Percentiles rank a stretch among this genome's conserved stretches.
phyloP scores from a whole-genome alignment of 768 basidiomycete genomes.

The Dioszegia aurantiaca region DNA sequence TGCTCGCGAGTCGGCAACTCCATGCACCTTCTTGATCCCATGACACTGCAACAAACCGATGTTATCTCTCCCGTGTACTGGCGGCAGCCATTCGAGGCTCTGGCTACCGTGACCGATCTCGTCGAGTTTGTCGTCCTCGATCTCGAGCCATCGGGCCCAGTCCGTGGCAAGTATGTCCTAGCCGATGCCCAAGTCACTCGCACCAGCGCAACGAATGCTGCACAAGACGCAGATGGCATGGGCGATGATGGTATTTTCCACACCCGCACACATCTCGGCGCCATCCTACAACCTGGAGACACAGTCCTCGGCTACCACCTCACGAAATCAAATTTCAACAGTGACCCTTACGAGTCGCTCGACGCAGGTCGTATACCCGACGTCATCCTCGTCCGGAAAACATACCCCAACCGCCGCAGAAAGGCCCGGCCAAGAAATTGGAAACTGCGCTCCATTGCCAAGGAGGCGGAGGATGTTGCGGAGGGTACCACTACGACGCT shows the following conservation, averaged over 20 bases:
- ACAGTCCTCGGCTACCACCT: slow-evolving; percentile 87
- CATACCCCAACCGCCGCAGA: slow-evolving; percentile 89
- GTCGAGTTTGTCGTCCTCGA: slow-evolving; percentile 94
- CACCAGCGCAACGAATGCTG: slow-evolving; percentile 60
- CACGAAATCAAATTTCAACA: slow-evolving; percentile 88
- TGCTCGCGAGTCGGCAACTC: slow-evolving; percentile 90
- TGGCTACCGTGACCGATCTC: slow-evolving; percentile 78
- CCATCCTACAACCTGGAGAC: slow-evolving; percentile 89
- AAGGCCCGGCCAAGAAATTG: slow-evolving; percentile 80
- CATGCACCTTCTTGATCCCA: slow-evolving; percentile 83
- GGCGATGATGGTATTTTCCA: slow-evolving; percentile 81
- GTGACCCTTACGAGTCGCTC: slow-evolving; percentile 72
- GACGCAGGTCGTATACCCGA: slow-evolving; percentile 70
- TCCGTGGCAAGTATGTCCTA: slow-evolving; percentile 74
- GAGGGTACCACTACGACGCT: slow-evolving; percentile 45
- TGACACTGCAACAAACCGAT: slow-evolving; percentile 79
- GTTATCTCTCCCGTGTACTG: slow-evolving; percentile 76
- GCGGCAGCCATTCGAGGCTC: slow-evolving; percentile 82
- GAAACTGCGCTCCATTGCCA: slow-evolving; percentile 87
- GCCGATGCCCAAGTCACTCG: slow-evolving; percentile 84
- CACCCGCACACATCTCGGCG: slow-evolving; percentile 94
- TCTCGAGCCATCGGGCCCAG: slow-evolving; percentile 74
- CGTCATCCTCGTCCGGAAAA: slow-evolving; percentile 88
- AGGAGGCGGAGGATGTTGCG: slow-evolving; percentile 78
- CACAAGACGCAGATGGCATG: slow-evolving; percentile 60